Evolutionary conservation across 225 moss, liverwort and hornwort species (phyloP).

Genomic region (Neckera pumila): DNA sequence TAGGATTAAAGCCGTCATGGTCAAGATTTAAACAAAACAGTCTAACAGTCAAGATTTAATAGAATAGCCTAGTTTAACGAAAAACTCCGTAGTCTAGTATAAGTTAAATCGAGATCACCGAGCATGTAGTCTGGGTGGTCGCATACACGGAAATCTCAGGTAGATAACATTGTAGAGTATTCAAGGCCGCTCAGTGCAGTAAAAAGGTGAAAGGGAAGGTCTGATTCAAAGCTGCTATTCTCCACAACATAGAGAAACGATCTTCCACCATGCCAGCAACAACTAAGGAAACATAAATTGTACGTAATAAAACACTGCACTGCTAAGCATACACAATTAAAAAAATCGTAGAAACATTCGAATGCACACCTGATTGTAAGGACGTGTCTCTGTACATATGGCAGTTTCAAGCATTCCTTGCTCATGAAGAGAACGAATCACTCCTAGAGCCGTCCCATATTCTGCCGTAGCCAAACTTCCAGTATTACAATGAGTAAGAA

Average conservation of each 20-base stretch:
- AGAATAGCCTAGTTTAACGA: neutral
- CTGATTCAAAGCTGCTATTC: neutral
- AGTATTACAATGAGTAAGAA: constrained; percentile 95
- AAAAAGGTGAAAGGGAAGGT: neutral
- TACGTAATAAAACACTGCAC: neutral
- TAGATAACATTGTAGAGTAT: neutral
- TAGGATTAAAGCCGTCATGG: neutral
- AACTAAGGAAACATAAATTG: neutral
- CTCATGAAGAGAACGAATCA: constrained; percentile 66
- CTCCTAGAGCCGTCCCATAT: constrained; percentile 86
- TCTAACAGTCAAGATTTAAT: neutral
- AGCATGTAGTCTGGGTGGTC: neutral
- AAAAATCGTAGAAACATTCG: neutral
- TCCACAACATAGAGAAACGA: neutral
- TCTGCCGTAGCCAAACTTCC: constrained; percentile 82
- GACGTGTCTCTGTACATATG: constrained; percentile 84
- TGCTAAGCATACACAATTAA: neutral
- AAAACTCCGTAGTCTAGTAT: neutral
- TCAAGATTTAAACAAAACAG: neutral
- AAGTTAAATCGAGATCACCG: neutral
- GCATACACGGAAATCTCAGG: neutral
- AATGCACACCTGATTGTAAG: constrained; percentile 66
- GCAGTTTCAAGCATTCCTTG: constrained; percentile 73
- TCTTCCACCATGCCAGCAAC: neutral
- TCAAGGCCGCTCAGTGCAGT: neutral